phyloP scores from a whole-genome alignment of 1,284 basidiomycete genomes.

The Cutaneotrichosporon cyanovorans region DNA sequence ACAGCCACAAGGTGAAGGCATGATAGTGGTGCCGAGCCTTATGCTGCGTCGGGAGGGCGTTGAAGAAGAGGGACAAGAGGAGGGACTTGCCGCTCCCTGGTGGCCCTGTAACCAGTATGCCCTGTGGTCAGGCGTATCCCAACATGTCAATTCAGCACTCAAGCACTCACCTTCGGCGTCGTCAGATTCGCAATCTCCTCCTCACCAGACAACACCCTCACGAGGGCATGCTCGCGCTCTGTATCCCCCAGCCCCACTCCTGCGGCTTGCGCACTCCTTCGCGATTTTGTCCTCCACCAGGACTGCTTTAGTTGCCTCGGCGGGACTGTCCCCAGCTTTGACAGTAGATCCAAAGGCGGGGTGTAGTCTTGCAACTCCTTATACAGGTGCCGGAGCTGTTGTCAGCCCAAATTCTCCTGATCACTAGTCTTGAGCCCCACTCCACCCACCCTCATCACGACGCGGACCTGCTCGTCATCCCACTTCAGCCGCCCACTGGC shows the following conservation, averaged over 20 bases:
- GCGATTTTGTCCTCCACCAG: neutral
- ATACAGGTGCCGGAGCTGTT: conserved; percentile 39
- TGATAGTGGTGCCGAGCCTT: conserved; percentile 63
- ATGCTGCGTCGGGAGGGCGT: conserved; percentile 54
- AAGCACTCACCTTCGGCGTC: conserved; percentile 52
- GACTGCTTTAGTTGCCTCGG: conserved; percentile 17
- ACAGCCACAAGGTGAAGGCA: conserved; percentile 61
- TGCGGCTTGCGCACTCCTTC: neutral
- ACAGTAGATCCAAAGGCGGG: conserved; percentile 40
- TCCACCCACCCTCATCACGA: conserved; percentile 54
- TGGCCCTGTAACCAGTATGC: conserved; percentile 51
- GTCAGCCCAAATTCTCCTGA: neutral
- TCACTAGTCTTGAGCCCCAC: too few relatives aligned
- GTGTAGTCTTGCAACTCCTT: conserved; percentile 35
- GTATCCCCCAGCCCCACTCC: conserved; percentile 2
- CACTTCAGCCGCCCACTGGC: conserved; percentile 53
- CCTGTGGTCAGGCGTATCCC: conserved; percentile 24
- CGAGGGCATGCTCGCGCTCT: conserved; percentile 40
- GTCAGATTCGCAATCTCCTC: conserved; percentile 55
- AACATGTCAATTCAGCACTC: conserved; percentile 1
- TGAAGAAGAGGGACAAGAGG: conserved; percentile 60
- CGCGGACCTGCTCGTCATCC: conserved; percentile 60
- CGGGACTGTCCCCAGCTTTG: conserved; percentile 32
- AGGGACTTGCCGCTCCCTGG: conserved; percentile 56
- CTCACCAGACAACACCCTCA: conserved; percentile 53